Evolutionary conservation across 169 alveolate genomes (phyloP), one percentile per base, ranked within the genome.

Genomic region (Babesia ovata): DNA sequence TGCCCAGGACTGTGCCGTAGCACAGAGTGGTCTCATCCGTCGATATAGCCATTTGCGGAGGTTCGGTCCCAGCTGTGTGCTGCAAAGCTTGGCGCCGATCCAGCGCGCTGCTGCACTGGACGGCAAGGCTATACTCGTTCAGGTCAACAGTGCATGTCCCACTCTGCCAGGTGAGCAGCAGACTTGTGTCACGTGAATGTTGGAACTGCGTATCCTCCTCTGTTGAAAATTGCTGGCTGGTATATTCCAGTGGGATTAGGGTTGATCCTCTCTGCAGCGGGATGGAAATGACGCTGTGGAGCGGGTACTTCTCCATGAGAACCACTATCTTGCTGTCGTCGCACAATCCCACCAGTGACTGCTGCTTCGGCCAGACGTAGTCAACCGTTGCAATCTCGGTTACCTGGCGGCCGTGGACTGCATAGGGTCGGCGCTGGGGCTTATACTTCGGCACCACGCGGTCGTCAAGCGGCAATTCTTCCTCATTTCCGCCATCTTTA

Each of bases 291-390:
- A 71, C 72, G 17, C n/a, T 28, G 14, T 71, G 81, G 13, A 71
- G 50, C 4, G 84, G 75, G 60, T 26, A 26, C 58, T 75, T 75
- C 33, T 75, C 84, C 76, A 75, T 57, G 29, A 75, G 48, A 0
- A 75, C 69, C n/a, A 42, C 61, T 28, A 75, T 4, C 60, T 63
- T 54, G 36, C 70, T 61, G 26, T 71, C 81, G 28, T 54, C 69
- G 26, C 70, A 63, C 22, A 75, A 42, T 8, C 77, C 84, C 8
- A 75, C 69, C 3, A 75, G 7, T 8, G 84, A 54, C 54, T 75
- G 84, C 52, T 71, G 81, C 45, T 60, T 61, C 16, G 73, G 73
- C 75, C 84, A 57, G 19, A 44, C 39, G 50, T 57, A 54, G 26
- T 75, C 84, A 7, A 75, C 39, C 12, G 60, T 63, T 9, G 50